phyloP scores from a whole-genome alignment of 495 filamentous ascomycete genomes.

The Letharia columbiana region DNA sequence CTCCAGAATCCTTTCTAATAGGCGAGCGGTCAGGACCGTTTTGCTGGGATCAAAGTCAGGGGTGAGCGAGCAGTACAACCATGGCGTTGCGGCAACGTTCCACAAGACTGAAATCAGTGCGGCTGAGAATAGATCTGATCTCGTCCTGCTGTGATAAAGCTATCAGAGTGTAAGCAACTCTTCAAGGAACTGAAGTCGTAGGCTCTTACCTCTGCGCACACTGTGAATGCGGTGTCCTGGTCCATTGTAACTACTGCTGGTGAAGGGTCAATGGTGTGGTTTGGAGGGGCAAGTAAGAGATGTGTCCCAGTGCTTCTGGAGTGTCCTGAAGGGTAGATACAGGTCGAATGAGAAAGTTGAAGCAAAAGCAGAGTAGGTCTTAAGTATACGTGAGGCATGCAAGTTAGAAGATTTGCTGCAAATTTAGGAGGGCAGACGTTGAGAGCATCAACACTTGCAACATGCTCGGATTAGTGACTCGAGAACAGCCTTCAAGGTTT shows the following conservation, averaged over 20 bases:
- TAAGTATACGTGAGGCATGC: background rate
- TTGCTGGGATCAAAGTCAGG: constrained; percentile 6
- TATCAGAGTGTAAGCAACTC: background rate
- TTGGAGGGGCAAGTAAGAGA: background rate
- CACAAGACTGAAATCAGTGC: background rate
- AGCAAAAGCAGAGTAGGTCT: background rate
- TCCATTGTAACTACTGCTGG: background rate
- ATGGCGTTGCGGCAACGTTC: constrained; percentile 5
- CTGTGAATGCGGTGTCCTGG: background rate
- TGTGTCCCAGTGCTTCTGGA: background rate
- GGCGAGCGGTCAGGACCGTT: background rate
- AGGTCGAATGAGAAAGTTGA: background rate
- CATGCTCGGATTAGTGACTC: background rate
- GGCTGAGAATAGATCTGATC: background rate
- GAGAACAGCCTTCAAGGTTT: background rate
- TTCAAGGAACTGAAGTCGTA: no score
- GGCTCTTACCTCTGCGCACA: constrained; percentile 4
- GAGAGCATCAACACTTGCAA: background rate
- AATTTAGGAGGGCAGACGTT: background rate
- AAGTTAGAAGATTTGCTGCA: background rate
- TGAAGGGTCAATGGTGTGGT: background rate
- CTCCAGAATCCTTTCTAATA: background rate
- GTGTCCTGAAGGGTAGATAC: background rate
- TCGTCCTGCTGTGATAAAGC: constrained; percentile 3
- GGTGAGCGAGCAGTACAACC: constrained; percentile 10